Evolutionary conservation across 768 basidiomycete species (phyloP), one percentile per base, ranked within the genome.

Genomic region (Phaeotremella skinneri): DNA sequence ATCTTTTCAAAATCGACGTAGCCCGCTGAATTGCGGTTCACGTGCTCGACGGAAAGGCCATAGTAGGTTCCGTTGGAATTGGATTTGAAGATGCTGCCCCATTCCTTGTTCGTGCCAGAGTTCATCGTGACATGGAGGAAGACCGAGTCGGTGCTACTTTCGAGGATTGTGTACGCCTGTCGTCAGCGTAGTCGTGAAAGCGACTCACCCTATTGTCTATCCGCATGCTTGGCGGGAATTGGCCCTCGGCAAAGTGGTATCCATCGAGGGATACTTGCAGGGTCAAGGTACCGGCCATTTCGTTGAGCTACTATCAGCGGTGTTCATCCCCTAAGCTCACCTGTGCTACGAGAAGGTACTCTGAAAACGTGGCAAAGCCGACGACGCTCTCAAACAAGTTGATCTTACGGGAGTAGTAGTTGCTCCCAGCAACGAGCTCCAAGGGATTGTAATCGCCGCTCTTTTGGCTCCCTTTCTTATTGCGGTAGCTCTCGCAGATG

Each of bases 11-110:
- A 99, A 76, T 99, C 94, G 30, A 91, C 93, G 69, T 83, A 98
- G 3, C 96, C 96, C 0, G 79, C 73, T 0, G 84, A 79, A 73
- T 99, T 87, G n/a, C 96, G 84, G 76, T 98, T 98, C 55, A 89
- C 96, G 67, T 91, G 82, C 66, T 90, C 87, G 37, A 89, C 70
- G 0, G 92, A 90, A 11, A 92, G 75, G 21, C 89, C 87, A 74
- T 91, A 99, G 80, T 96, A 97, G 0, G 96, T 99, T 34, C 96
- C 96, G 68, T 99, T 99, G 29, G 89, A 97, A 77, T 99, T 98
- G 27, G 93, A 96, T 77, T 78, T 77, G 73, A 77, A 77, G 65
- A 98, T 87, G 70, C 84, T 88, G 32, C 96, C 96, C 87, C 89
- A 98, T 72, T 81, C 88, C 2, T 87, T 89, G 21, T 80, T 81